Evolutionary conservation across 2,329 filamentous ascomycete species (phyloP).

Genomic region (Fusarium denticulatum): DNA sequence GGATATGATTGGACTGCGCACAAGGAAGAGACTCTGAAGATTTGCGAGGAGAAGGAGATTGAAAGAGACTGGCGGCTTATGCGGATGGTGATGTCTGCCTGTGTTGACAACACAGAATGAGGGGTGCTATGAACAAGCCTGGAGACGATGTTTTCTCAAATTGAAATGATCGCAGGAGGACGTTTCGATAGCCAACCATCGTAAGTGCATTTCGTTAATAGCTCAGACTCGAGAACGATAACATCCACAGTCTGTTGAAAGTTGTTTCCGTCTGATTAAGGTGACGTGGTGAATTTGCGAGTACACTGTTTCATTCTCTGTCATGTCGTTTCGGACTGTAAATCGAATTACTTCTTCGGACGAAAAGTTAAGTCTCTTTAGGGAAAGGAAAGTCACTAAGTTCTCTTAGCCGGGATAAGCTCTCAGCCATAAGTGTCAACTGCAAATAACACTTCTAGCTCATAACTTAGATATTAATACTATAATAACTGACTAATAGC

Average conservation of each 20-base stretch:
- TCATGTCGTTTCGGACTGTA: not conserved
- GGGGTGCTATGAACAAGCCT: fast-evolving
- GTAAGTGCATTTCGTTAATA: too few relatives aligned
- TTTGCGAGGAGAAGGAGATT: not conserved
- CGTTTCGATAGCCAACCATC: too few relatives aligned
- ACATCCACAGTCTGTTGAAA: not conserved
- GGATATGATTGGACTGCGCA: not conserved
- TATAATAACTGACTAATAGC: too few relatives aligned
- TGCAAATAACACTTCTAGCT: too few relatives aligned
- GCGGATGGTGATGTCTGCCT: not conserved
- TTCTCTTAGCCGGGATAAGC: too few relatives aligned
- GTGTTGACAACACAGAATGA: not conserved
- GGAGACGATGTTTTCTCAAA: not conserved
- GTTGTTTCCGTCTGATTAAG: not conserved
- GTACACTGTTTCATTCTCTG: not conserved
- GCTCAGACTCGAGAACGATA: not conserved
- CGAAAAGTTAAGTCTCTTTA: fast-evolving
- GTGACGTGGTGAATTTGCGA: not conserved
- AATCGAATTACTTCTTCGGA: not conserved
- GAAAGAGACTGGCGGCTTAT: not conserved
- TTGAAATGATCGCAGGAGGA: not conserved
- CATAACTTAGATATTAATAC: too few relatives aligned
- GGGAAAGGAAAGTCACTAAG: too few relatives aligned
- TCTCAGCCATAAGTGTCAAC: too few relatives aligned
- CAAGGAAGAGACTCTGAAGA: not conserved